Base-by-base conservation (phyloP, 2,329 filamentous ascomycete species). In the Amesomyces nigricolor region DNA sequence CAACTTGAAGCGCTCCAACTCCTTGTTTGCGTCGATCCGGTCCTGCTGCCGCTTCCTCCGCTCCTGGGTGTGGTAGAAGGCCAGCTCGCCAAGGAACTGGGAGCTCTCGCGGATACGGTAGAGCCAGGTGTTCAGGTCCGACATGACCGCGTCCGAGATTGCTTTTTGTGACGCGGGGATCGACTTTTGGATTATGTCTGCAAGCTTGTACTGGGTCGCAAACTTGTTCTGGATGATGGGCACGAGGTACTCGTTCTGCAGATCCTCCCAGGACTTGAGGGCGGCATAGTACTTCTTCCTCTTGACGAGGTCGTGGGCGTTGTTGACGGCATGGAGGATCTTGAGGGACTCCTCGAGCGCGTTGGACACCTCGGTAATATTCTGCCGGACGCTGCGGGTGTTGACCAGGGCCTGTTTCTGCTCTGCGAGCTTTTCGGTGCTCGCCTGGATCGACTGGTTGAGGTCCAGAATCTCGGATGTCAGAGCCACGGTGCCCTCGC, bases 231-330 rank as follows among this genome's bases (percentile, higher is more conserved):
- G 83, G 58, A 86, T 80, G 45, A 79, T 85, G 16, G 83, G 83
- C 13, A 86, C 75, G 16, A 99, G 80, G 67, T 97, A 90, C 62
- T 99, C 91, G 71, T 95, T 96, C 68, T 97, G 92, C 40, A 99
- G 78, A 68, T 99, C 94, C 65, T 97, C 94, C 46, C 99, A 78
- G 4, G 92, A 92, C 63, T 95, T 91, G 50, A 99, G 78, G 2
- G 94, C 94, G 5, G 88, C 90, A 70, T 99, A 99, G 69, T 97
- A 95, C 63, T 91, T 95, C 73, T 96, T 96, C 72, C 90, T 92
- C 39, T 85, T 83, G 47, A 97, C 81, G 56, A 99, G 77, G 52
- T 97, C 94, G 68, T 96, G 91, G 3, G 95, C 89, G 66, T 96
- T 86, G 66, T 99, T 99, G 50, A 95, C 91, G 8, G 95, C 86